Evolutionary conservation across 345 rosid genomes (phyloP).

Genomic region (Syzygium oleosum): DNA sequence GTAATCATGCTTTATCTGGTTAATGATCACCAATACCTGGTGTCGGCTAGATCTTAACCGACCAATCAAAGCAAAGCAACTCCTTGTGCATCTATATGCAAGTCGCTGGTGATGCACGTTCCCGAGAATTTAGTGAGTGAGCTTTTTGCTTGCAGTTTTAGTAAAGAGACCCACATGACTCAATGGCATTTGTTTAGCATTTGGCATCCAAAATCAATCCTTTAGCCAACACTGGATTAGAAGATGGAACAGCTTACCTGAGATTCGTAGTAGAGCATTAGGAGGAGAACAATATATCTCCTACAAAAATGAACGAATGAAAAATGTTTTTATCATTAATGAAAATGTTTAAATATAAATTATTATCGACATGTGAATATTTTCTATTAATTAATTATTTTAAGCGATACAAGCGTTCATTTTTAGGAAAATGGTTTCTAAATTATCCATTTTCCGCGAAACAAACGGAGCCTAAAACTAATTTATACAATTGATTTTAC

Average conservation of each 20-base stretch:
- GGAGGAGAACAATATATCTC: not conserved
- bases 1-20: not conserved
- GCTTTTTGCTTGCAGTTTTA: not conserved
- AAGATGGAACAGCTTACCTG: not conserved
- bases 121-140: not conserved
- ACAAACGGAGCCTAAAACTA: not conserved
- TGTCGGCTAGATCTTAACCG: not conserved
- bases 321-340: too few relatives aligned
- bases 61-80: not conserved
- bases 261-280: not conserved
- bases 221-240: not conserved
- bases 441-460: too few relatives aligned
- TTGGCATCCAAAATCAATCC: not conserved
- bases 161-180: not conserved
- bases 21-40: not conserved
- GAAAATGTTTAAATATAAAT: too few relatives aligned
- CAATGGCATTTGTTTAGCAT: not conserved
- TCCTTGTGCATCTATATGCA: not conserved
- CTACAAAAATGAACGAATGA: too few relatives aligned
- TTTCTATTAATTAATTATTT: too few relatives aligned
- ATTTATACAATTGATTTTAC: not conserved
- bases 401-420: too few relatives aligned
- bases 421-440: too few relatives aligned
- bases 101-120: not conserved
- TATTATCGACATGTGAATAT: too few relatives aligned